Evolutionary conservation across 2,329 filamentous ascomycete genomes (phyloP).

Genomic region (Colletotrichum viniferum): DNA sequence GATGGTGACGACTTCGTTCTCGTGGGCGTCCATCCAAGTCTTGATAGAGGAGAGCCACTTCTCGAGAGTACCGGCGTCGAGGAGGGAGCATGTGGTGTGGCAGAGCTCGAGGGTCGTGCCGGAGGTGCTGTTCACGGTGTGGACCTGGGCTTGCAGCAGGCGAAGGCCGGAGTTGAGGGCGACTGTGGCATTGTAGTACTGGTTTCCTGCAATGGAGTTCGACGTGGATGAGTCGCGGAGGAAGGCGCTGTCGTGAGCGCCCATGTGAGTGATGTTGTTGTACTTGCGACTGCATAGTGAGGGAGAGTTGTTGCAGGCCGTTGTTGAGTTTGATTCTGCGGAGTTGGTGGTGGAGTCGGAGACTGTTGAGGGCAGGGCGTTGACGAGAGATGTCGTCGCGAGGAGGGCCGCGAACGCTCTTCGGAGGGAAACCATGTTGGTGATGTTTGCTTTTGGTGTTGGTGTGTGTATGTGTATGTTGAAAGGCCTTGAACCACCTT

Average conservation of each 20-base stretch:
- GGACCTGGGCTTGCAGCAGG: slow-evolving; percentile 74
- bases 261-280: slow-evolving; percentile 78
- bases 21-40: slow-evolving; percentile 71
- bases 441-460: background rate
- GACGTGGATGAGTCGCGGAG: slow-evolving; percentile 66
- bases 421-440: slow-evolving; percentile 31
- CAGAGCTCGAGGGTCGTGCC: slow-evolving; percentile 63
- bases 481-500: background rate
- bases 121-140: slow-evolving; percentile 56
- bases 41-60: slow-evolving; percentile 69
- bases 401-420: slow-evolving; percentile 28
- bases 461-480: background rate
- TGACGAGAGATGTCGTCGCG: slow-evolving; percentile 23
- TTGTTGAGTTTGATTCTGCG: slow-evolving; percentile 31
- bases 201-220: slow-evolving; percentile 71
- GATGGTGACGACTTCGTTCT: slow-evolving; percentile 77
- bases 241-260: slow-evolving; percentile 77
- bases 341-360: slow-evolving; percentile 15
- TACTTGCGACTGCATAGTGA: slow-evolving; percentile 73
- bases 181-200: slow-evolving; percentile 73
- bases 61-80: slow-evolving; percentile 71
- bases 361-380: slow-evolving; percentile 13
- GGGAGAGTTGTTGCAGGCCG: slow-evolving; percentile 82
- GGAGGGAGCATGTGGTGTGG: slow-evolving; percentile 68
- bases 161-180: slow-evolving; percentile 75